Percentiles rank a stretch among this genome's conserved stretches.
Conservation (phyloP, 106 monocot species). For the Dendrobium catenatum region DNA sequence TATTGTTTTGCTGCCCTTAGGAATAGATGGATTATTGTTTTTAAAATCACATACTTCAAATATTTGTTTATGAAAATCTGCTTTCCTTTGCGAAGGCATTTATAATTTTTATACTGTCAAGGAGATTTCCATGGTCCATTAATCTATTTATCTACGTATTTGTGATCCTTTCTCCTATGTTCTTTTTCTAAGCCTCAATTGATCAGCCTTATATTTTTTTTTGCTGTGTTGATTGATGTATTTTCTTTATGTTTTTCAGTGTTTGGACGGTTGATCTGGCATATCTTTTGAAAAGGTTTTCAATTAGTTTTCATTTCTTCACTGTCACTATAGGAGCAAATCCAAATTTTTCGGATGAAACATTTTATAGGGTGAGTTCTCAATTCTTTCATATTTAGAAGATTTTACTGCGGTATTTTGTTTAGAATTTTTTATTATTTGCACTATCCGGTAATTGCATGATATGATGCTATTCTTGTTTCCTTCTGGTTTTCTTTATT, state of each 20-base stretch:
- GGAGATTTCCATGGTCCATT: neutral
- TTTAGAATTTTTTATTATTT: neutral
- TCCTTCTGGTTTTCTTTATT: neutral
- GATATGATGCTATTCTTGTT: neutral
- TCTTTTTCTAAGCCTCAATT: neutral
- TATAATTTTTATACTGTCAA: neutral
- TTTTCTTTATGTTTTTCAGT: slow-evolving; percentile 47
- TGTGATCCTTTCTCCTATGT: neutral
- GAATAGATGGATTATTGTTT: no score
- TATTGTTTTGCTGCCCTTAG: neutral
- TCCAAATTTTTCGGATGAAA: slow-evolving; percentile 70
- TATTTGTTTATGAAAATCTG: neutral
- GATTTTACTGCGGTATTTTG: neutral
- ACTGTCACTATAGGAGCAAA: slow-evolving; percentile 88
- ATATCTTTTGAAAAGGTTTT: slow-evolving; percentile 80
- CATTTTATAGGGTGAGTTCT: slow-evolving; percentile 66
- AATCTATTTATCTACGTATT: neutral
- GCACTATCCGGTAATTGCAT: neutral
- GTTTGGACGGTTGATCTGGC: slow-evolving; percentile 97
- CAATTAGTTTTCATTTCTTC: slow-evolving; percentile 73
- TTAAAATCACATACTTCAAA: neutral
- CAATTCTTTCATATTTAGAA: neutral
- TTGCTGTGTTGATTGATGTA: neutral
- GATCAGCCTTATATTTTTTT: neutral
- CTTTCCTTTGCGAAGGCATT: neutral